phyloP scores from a whole-genome alignment of 768 basidiomycete species.

The Paxillus involutus region DNA sequence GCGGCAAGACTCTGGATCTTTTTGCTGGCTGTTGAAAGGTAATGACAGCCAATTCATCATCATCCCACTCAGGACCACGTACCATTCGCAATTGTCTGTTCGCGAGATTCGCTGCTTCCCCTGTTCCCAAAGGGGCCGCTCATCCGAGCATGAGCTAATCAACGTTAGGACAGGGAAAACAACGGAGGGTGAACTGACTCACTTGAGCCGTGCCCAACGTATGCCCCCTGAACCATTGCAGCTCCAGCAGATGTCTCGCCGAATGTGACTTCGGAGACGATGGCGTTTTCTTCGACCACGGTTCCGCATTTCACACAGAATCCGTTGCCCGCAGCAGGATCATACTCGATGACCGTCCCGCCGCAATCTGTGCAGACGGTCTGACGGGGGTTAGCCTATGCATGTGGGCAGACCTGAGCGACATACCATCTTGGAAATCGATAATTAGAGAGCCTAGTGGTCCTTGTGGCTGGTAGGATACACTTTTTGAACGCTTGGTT shows the following conservation, averaged over 20 bases:
- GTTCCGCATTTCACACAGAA: slow-evolving; percentile 86
- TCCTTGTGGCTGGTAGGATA: no score
- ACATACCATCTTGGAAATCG: slow-evolving; percentile 18
- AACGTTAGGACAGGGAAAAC: neutral
- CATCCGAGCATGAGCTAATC: slow-evolving; percentile 76
- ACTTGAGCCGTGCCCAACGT: slow-evolving; percentile 91
- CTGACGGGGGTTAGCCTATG: slow-evolving; percentile 29
- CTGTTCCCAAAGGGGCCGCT: slow-evolving; percentile 80
- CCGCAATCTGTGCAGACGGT: slow-evolving; percentile 76
- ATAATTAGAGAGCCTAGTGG: neutral
- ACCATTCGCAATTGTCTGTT: slow-evolving; percentile 93
- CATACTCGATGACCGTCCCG: slow-evolving; percentile 83
- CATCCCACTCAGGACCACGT: slow-evolving; percentile 14
- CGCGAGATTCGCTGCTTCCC: slow-evolving; percentile 78
- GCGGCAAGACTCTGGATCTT: slow-evolving; percentile 84
- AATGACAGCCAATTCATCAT: neutral
- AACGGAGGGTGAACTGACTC: slow-evolving; percentile 31
- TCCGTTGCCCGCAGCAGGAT: slow-evolving; percentile 79
- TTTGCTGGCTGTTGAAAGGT: slow-evolving; percentile 56
- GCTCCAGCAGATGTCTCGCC: slow-evolving; percentile 92
- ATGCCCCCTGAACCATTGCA: slow-evolving; percentile 93
- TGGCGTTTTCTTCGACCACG: slow-evolving; percentile 90
- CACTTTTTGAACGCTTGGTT: neutral
- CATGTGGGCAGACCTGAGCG: neutral
- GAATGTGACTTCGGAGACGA: slow-evolving; percentile 92